phyloP scores from a whole-genome alignment of 441 rosid genomes.

The Gossypium aridum region DNA sequence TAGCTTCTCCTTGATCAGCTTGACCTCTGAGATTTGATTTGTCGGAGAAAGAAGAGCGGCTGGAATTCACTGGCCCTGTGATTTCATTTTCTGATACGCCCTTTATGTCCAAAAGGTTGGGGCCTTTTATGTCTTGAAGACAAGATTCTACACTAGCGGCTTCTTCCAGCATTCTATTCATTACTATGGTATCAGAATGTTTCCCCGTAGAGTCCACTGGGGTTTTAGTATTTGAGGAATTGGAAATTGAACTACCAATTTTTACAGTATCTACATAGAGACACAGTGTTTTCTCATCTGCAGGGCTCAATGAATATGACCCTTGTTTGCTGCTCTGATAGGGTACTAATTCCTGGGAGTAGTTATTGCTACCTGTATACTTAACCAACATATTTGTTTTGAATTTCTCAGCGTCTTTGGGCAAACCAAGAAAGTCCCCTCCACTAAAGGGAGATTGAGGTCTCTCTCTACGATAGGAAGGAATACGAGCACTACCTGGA shows the following conservation, averaged over 20 bases:
- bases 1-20: slow-evolving; percentile 3
- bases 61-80: slow-evolving; percentile 5
- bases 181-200: slow-evolving; percentile 11
- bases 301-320: slow-evolving; percentile 34
- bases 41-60: slow-evolving; percentile 13
- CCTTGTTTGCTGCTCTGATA: slow-evolving; percentile 25
- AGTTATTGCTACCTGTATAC: slow-evolving; percentile 31
- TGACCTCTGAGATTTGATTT: slow-evolving; percentile 14
- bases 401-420: slow-evolving; percentile 43
- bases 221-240: slow-evolving; percentile 20
- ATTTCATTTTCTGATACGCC: slow-evolving; percentile 1
- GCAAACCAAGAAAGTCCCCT: slow-evolving; percentile 37
- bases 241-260: slow-evolving; percentile 21
- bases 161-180: slow-evolving; percentile 23
- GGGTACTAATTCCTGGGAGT: slow-evolving; percentile 55
- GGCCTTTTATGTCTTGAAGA: slow-evolving; percentile 20
- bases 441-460: slow-evolving; percentile 48
- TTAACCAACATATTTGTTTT: slow-evolving; percentile 31
- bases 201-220: slow-evolving; percentile 12
- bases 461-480: slow-evolving; percentile 47
- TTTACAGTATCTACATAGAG: slow-evolving; percentile 39
- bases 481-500: slow-evolving; percentile 25
- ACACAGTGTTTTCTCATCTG: slow-evolving; percentile 52
- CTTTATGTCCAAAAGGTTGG: slow-evolving; percentile 8
- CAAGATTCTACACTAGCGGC: slow-evolving; percentile 12